A percentile compares a stretch with the other conserved stretches of the same genome.
Conservation (phyloP, 2,329 filamentous ascomycete species). For the Triangularia verruculosa region DNA sequence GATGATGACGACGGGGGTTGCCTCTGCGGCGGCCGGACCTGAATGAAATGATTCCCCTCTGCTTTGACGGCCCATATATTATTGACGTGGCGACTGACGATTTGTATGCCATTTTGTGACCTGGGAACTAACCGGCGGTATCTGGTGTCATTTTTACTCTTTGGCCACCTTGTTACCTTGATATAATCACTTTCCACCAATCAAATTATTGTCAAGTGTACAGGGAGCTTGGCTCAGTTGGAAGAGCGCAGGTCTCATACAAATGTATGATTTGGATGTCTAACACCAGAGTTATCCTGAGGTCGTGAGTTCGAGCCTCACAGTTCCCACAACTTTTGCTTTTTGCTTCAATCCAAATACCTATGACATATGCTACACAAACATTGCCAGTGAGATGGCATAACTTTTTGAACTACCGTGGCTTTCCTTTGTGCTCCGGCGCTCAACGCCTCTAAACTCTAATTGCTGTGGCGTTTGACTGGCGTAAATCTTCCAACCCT, state of each 20-base stretch:
- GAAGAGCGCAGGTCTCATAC: conserved; percentile 11
- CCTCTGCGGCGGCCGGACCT: neutral
- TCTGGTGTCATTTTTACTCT: too few relatives aligned
- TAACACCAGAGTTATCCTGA: conserved; percentile 25
- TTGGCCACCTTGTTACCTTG: too few relatives aligned
- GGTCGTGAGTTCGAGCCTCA: conserved; percentile 30
- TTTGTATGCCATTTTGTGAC: neutral
- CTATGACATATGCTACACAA: neutral
- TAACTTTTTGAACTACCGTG: neutral
- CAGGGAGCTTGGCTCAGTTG: conserved; percentile 12
- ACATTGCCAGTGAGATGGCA: neutral
- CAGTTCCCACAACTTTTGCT: conserved; percentile 22
- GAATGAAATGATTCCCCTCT: neutral
- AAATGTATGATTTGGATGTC: conserved; percentile 22
- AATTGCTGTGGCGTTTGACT: neutral
- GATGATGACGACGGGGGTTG: neutral
- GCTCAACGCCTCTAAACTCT: neutral
- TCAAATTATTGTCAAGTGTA: neutral
- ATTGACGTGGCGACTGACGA: neutral
- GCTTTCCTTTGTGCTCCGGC: neutral
- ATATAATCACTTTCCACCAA: neutral
- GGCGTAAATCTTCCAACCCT: neutral
- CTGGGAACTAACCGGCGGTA: neutral
- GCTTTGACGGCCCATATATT: neutral
- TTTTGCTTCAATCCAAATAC: too few relatives aligned